Conservation (phyloP, 768 basidiomycete genomes). For the Lanmaoa rubissima region DNA sequence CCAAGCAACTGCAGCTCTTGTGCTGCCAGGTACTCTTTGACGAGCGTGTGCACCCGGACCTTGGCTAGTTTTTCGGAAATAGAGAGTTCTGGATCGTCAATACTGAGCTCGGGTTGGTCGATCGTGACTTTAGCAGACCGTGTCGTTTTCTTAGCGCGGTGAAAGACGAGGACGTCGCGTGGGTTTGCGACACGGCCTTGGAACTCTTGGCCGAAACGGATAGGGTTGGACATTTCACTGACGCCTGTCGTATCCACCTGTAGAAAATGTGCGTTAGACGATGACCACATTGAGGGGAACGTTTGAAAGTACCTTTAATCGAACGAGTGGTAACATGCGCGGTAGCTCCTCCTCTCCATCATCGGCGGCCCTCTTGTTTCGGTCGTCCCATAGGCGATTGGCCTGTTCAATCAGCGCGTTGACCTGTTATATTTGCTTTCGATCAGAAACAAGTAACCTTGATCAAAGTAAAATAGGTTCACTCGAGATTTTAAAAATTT, state of each 20-base stretch:
- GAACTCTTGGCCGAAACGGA: constrained; percentile 96
- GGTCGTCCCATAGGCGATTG: constrained; percentile 38
- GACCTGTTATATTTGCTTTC: constrained; percentile 45
- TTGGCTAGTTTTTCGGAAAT: constrained; percentile 73
- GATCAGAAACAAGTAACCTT: background rate
- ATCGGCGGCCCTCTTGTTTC: constrained; percentile 43
- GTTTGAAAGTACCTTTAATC: constrained; percentile 61
- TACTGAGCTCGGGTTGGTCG: constrained; percentile 77
- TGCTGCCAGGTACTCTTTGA: constrained; percentile 86
- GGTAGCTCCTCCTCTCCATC: constrained; percentile 61
- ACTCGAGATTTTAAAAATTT: constrained; percentile 79
- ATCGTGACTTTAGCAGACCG: constrained; percentile 55
- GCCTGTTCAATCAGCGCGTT: constrained; percentile 78
- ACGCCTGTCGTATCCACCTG: constrained; percentile 91
- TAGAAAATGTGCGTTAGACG: background rate
- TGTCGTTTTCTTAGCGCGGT: constrained; percentile 65
- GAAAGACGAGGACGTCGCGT: constrained; percentile 87
- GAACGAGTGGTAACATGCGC: constrained; percentile 81
- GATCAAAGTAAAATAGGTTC: constrained; percentile 8
- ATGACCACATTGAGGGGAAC: background rate
- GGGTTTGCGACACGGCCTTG: constrained; percentile 90
- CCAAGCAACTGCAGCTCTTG: constrained; percentile 92
- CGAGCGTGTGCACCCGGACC: constrained; percentile 84
- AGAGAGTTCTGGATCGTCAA: constrained; percentile 69
- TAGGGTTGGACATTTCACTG: constrained; percentile 90